A percentile compares a stretch with the other conserved stretches of the same genome.
Conservation (phyloP, 2,329 filamentous ascomycete genomes). For the Juglanconis sp. region DNA sequence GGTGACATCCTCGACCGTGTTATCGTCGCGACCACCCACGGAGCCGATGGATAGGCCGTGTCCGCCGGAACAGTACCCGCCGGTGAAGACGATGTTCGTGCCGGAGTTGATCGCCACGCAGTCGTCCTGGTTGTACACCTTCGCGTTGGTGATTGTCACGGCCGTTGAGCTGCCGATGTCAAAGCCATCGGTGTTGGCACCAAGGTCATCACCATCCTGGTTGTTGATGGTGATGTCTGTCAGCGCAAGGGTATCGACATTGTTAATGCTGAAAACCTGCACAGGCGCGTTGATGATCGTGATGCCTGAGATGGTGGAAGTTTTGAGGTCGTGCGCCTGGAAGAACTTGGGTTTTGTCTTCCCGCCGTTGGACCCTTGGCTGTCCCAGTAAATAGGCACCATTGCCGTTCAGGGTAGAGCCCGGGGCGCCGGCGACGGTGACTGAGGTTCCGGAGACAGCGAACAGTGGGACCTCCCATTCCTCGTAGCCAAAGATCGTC, state of each 20-base stretch:
- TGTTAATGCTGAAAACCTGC: constrained; percentile 46
- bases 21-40: constrained; percentile 52
- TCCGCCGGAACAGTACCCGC: constrained; percentile 43
- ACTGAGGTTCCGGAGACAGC: constrained; percentile 54
- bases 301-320: constrained; percentile 45
- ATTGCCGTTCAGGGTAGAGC: constrained; percentile 52
- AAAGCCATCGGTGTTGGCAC: constrained; percentile 53
- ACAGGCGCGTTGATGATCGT: constrained; percentile 54
- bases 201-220: constrained; percentile 42
- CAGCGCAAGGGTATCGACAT: constrained; percentile 40
- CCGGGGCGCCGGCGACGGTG: constrained; percentile 48
- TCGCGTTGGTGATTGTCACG: constrained; percentile 48
- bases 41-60: constrained; percentile 56
- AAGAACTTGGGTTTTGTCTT: constrained; percentile 63
- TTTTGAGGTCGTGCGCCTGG: constrained; percentile 46
- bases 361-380: constrained; percentile 55
- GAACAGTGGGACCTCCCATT: constrained; percentile 63
- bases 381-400: constrained; percentile 62
- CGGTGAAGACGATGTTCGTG: constrained; percentile 35
- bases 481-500: constrained; percentile 63
- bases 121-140: constrained; percentile 57
- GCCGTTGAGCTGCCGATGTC: constrained; percentile 44
- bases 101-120: constrained; percentile 57
- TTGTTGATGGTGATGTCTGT: constrained; percentile 55
- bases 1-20: constrained; percentile 50